Base-by-base conservation (phyloP, 164 flowering plant species). In the Pachysandra terminalis region DNA sequence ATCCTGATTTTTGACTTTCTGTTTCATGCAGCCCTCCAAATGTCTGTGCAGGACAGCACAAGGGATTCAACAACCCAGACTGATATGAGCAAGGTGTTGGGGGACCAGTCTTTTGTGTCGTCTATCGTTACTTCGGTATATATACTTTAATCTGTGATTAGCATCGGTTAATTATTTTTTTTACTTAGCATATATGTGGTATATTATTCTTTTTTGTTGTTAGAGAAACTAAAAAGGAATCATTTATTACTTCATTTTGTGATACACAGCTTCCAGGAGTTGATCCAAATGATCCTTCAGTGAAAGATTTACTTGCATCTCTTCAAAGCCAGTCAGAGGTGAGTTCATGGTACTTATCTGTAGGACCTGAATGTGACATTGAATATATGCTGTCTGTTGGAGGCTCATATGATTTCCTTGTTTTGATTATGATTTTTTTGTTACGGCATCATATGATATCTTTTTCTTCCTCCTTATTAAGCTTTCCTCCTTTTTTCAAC, bases 261-360 rank as follows among this genome's bases (percentile, higher is more conserved):
- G 37, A 7, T 32, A 32, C 37, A 32, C 88, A 93, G 98, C 97
- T 93, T 75, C 97, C 97, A 21, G 98, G 98, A 51, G 98, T 91
- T 76, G 94, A 90, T 73, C 92, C 94, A 49, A 86, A 90, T 79
- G 97, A 93, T 71, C 96, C 96, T 28, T 84, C 96, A 16, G 94
- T 91, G 61, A 91, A 82, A 79, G 97, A 93, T 69, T 71, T 91
- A 73, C 87, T 93, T 74, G 97, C 96, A 63, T 91, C 98, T 64
- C 78, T 93, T 83, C 93, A 88, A 81, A 83, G 71, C 74, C 90
- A 84, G 74, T 67, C 89, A 51, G 93, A 88, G 88, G 97, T 93
- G 75, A 78, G 89, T 70, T 64, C 58, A 26, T 65, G 57, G 12
- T 58, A 26, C 37, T 68, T 28, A 9, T 3, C 15, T 56, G 25